A percentile compares a stretch with the other conserved stretches of the same genome.
phyloP scores from a whole-genome alignment of 2,329 filamentous ascomycete genomes.

The Alternaria ethzedia region DNA sequence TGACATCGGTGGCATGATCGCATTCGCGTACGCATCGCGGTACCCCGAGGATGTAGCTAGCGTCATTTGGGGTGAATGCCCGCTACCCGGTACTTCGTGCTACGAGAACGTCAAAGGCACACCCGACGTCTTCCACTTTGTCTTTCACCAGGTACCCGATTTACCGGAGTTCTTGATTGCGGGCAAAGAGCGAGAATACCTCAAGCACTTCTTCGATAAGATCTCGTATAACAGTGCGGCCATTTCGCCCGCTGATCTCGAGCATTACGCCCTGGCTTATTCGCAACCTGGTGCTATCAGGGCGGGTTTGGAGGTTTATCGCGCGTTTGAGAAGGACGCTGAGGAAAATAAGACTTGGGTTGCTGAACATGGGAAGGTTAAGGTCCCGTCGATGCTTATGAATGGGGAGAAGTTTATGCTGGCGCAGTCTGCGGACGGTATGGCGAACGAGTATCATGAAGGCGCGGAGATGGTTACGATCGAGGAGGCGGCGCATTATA shows the following conservation, averaged over 20 bases:
- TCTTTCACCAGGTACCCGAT: conserved; percentile 12
- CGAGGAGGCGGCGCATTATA: background rate
- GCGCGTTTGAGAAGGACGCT: background rate
- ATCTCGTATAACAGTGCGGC: conserved; percentile 7
- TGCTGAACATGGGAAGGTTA: background rate
- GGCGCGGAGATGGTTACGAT: background rate
- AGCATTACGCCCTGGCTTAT: background rate
- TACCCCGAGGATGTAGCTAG: conserved; percentile 45
- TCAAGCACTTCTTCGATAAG: conserved; percentile 18
- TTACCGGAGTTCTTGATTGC: conserved; percentile 16
- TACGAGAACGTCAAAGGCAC: background rate
- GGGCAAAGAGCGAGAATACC: conserved; percentile 14
- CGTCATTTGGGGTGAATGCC: conserved; percentile 26
- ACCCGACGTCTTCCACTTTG: background rate
- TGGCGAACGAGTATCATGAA: conserved; percentile 1
- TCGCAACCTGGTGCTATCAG: conserved; percentile 1
- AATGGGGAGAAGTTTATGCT: background rate
- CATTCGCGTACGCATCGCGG: conserved; percentile 50
- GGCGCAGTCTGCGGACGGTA: background rate
- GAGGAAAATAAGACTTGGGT: conserved; percentile 3
- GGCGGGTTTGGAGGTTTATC: background rate
- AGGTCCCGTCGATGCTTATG: background rate
- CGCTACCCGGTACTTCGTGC: background rate
- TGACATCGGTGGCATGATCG: conserved; percentile 58
- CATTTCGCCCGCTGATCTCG: conserved; percentile 1